These are phyloP conservation scores for Penicillium decumbens DNA, from an alignment of 2,329 filamentous ascomycete genomes.

Conservation along the genomic window DNA sequence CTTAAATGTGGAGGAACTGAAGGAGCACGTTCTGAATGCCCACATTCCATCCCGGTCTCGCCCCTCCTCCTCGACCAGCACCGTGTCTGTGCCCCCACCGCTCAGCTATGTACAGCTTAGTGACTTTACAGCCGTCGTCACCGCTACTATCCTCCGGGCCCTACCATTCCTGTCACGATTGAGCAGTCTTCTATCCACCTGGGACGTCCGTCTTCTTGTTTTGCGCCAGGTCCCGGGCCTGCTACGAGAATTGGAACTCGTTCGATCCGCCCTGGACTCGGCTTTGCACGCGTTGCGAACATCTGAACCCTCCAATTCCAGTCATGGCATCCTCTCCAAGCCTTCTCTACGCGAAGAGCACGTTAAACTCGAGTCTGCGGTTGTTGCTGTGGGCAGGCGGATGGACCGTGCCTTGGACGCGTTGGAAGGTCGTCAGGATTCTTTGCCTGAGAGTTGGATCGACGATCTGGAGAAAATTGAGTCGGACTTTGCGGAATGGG, in stretches of 20 bases:
- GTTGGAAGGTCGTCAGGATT: constrained; percentile 77
- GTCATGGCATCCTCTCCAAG: constrained; percentile 29
- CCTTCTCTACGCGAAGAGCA: constrained; percentile 42
- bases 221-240: constrained; percentile 68
- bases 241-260: constrained; percentile 56
- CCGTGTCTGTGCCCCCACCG: constrained; percentile 41
- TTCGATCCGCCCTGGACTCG: constrained; percentile 32
- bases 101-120: constrained; percentile 67
- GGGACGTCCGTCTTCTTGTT: constrained; percentile 72
- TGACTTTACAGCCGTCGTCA: constrained; percentile 84
- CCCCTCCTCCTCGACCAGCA: constrained; percentile 45
- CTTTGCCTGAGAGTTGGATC: constrained; percentile 80
- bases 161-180: constrained; percentile 75
- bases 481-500: constrained; percentile 73
- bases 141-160: constrained; percentile 83
- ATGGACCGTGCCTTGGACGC: constrained; percentile 83
- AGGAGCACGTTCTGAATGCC: constrained; percentile 76
- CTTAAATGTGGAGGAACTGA: constrained; percentile 66
- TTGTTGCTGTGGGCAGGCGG: constrained; percentile 64
- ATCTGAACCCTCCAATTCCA: constrained; percentile 23
- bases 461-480: constrained; percentile 80
- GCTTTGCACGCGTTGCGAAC: constrained; percentile 31
- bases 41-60: constrained; percentile 64
- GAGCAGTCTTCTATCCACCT: constrained; percentile 66
- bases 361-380: constrained; percentile 61